Percentiles rank a stretch among this genome's conserved stretches.
Conservation (phyloP, 495 filamentous ascomycete species). For the Aspergillus avenaceus region DNA sequence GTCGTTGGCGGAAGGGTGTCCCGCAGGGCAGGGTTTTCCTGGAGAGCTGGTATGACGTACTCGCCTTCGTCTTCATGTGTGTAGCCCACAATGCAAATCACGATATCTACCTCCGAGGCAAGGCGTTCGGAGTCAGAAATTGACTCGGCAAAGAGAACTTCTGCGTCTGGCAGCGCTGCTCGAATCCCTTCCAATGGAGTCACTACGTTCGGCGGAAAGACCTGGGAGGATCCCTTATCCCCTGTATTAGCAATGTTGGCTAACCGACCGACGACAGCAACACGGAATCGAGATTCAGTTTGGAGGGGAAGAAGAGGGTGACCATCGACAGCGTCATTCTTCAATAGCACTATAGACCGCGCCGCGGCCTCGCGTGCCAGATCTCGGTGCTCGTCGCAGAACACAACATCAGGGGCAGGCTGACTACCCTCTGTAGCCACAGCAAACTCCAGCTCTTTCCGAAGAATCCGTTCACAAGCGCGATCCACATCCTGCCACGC, state of each 20-base stretch:
- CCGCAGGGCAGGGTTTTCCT: neutral
- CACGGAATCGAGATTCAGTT: neutral
- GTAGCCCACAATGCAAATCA: constrained; percentile 17
- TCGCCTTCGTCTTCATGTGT: constrained; percentile 18
- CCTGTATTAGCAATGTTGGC: constrained; percentile 13
- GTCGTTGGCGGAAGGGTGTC: neutral
- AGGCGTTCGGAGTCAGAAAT: neutral
- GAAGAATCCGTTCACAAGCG: constrained; percentile 4
- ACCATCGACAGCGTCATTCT: constrained; percentile 41
- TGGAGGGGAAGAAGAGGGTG: constrained; percentile 8
- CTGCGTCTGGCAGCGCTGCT: constrained; percentile 2
- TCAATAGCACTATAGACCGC: constrained; percentile 50
- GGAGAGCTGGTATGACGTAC: constrained; percentile 10
- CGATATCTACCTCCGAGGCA: constrained; percentile 10
- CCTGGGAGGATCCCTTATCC: constrained; percentile 18
- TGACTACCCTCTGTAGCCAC: constrained; percentile 42
- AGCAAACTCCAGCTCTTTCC: constrained; percentile 3
- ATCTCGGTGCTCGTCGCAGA: constrained; percentile 14
- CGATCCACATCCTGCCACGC: constrained; percentile 1
- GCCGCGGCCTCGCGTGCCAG: constrained; percentile 50
- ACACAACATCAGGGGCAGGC: constrained; percentile 36
- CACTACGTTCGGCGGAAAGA: constrained; percentile 9
- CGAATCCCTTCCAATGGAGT: constrained; percentile 11
- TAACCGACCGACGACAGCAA: constrained; percentile 17
- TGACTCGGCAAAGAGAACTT: constrained; percentile 1